phyloP scores from a whole-genome alignment of 768 basidiomycete genomes.

The Cystobasidium tubakii region DNA sequence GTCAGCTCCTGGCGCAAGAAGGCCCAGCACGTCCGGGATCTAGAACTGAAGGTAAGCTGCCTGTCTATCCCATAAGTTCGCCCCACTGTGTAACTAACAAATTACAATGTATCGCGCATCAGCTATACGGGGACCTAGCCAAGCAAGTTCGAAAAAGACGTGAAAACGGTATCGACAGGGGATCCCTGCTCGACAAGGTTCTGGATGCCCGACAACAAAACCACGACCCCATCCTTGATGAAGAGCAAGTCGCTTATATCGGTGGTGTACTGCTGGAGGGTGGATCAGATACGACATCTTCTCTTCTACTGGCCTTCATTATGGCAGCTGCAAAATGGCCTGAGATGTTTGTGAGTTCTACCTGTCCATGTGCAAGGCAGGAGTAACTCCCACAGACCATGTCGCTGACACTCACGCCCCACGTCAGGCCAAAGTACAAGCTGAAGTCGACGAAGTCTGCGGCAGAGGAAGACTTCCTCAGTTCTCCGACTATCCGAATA shows the following conservation, averaged over 20 bases:
- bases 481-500: conserved; percentile 33
- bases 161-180: conserved; percentile 9
- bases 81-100: too few relatives aligned
- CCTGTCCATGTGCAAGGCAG: too few relatives aligned
- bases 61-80: too few relatives aligned
- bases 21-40: conserved; percentile 30
- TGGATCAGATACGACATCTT: conserved; percentile 36
- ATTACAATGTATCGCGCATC: too few relatives aligned
- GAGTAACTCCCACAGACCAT: too few relatives aligned
- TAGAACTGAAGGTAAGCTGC: conserved; percentile 35
- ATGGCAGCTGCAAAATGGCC: conserved; percentile 12
- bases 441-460: conserved; percentile 36
- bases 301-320: conserved; percentile 1
- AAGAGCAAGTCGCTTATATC: conserved; percentile 38
- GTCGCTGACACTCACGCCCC: not conserved
- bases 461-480: conserved; percentile 34
- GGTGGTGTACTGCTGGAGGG: conserved; percentile 39
- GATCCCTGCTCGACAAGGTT: conserved; percentile 29
- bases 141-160: conserved; percentile 28
- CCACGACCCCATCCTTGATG: conserved; percentile 18
- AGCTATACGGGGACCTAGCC: conserved; percentile 28
- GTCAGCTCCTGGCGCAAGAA: conserved; percentile 36
- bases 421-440: conserved; percentile 31
- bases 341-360: conserved; percentile 25
- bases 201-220: not conserved